phyloP scores from a whole-genome alignment of 140 eudicot species.

The Flaveria floridana region DNA sequence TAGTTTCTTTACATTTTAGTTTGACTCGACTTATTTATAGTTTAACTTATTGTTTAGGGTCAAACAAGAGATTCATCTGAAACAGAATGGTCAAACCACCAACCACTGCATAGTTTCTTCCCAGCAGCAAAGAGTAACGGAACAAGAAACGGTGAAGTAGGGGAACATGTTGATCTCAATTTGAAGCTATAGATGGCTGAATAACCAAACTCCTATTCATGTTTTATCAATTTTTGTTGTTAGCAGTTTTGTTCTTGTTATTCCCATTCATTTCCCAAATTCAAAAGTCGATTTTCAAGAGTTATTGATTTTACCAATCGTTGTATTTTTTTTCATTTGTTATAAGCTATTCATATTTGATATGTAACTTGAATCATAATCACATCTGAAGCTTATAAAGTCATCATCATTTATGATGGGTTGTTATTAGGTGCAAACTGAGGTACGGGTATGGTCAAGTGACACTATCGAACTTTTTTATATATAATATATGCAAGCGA shows the following conservation, averaged over 20 bases:
- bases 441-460: not conserved
- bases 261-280: not conserved
- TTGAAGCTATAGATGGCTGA: constrained; percentile 49
- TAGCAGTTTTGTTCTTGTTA: constrained; percentile 1
- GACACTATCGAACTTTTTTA: too few species aligned
- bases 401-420: not conserved
- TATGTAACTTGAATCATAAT: not conserved
- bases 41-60: constrained; percentile 41
- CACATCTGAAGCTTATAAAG: not conserved
- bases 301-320: not conserved
- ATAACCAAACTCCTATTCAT: not conserved
- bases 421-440: not conserved
- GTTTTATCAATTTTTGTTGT: not conserved
- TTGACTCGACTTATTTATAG: constrained; percentile 8
- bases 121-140: constrained; percentile 47
- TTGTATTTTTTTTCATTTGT: constrained; percentile 2
- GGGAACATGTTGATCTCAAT: constrained; percentile 62
- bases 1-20: not conserved
- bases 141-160: constrained; percentile 38
- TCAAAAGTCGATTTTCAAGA: not conserved
- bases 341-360: not conserved
- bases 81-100: constrained; percentile 36
- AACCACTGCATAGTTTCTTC: constrained; percentile 50
- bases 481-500: too few species aligned
- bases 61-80: constrained; percentile 26